Conservation (phyloP, 192 early-diverging fungal species). For the Entomortierella lignicola region DNA sequence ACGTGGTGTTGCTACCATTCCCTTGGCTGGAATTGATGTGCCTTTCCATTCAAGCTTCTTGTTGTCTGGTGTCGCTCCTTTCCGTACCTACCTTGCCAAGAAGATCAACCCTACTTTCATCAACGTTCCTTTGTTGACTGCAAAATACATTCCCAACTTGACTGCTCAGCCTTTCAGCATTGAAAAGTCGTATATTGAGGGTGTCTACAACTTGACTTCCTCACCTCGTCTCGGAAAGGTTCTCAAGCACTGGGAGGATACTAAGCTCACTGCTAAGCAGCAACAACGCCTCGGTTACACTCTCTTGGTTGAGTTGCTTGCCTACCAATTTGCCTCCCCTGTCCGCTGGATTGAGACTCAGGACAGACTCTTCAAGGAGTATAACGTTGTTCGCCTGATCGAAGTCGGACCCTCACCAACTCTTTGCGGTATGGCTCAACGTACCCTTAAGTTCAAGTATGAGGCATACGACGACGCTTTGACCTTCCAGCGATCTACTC, state of each 20-base stretch:
- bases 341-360: slow-evolving; percentile 97
- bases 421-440: slow-evolving; percentile 91
- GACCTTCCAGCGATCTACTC: slow-evolving; percentile 87
- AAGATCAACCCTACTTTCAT: slow-evolving; percentile 87
- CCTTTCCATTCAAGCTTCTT: slow-evolving; percentile 98
- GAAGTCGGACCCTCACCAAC: slow-evolving; percentile 93
- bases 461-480: slow-evolving; percentile 95
- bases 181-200: slow-evolving; percentile 78
- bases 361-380: slow-evolving; percentile 84
- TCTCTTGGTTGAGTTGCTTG: slow-evolving; percentile 88
- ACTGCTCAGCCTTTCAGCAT: slow-evolving; percentile 90
- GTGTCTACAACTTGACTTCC: slow-evolving; percentile 76
- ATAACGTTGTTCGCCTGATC: slow-evolving; percentile 86
- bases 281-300: slow-evolving; percentile 90
- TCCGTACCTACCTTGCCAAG: slow-evolving; percentile 88
- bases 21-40: slow-evolving; percentile 92
- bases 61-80: slow-evolving; percentile 90
- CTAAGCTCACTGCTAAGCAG: slow-evolving; percentile 73
- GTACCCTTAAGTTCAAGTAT: slow-evolving; percentile 97
- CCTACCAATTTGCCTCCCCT: slow-evolving; percentile 93
- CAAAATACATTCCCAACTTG: slow-evolving; percentile 95
- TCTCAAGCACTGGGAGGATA: slow-evolving; percentile 84
- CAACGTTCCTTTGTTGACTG: slow-evolving; percentile 82
- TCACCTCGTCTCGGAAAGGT: slow-evolving; percentile 81
- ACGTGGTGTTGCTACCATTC: slow-evolving; percentile 92